Base-by-base conservation (phyloP, 108 stramenopile genomes). In the Seminavis robusta region DNA sequence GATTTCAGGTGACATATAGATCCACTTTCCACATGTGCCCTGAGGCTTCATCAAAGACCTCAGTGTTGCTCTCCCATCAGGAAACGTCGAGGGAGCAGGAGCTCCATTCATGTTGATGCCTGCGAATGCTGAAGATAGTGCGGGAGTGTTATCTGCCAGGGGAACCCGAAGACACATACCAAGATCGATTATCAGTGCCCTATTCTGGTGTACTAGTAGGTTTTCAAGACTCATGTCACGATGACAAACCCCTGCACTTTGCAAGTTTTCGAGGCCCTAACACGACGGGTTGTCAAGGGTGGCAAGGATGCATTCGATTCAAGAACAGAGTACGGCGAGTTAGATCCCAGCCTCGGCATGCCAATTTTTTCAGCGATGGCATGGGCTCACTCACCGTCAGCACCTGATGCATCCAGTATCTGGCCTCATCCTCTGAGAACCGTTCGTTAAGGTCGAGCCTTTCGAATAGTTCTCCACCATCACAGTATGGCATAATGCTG, bases 1-100 rank as follows among this genome's bases (percentile, higher is more conserved):
- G 8, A 93, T 75, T 59, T 95, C 95, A 1, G 97, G 97, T 15
- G 88, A 76, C 87, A 95, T 94, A 61, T 95, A 97, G 32, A 86
- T 86, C 79, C 76, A 90, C 60, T 95, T 95, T 5, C 97, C 97
- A 59, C 94, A 94, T 3, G 72, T 79, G 17, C 84, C 84, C 46
- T 94, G 91, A 2, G 84, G 81, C 15, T 21, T 28, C 17, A 95
- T 80, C 17, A 91, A 67, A 47, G 42, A 61, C 32, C 92, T 47
- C 16, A 65, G 75, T 0, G 74, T 75, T 46, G 56, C 63, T n/a
- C n/a, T n/a, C n/a, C n/a, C n/a, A n/a, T n/a, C n/a, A n/a, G n/a
- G n/a, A n/a, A n/a, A n/a, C n/a, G n/a, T n/a, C n/a, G n/a, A n/a
- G n/a, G n/a, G n/a, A n/a, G n/a, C n/a, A n/a, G n/a, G n/a, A n/a